Percentiles rank a stretch among this genome's conserved stretches.
Conservation (phyloP, 345 rosid species). For the Trapa incisa region DNA sequence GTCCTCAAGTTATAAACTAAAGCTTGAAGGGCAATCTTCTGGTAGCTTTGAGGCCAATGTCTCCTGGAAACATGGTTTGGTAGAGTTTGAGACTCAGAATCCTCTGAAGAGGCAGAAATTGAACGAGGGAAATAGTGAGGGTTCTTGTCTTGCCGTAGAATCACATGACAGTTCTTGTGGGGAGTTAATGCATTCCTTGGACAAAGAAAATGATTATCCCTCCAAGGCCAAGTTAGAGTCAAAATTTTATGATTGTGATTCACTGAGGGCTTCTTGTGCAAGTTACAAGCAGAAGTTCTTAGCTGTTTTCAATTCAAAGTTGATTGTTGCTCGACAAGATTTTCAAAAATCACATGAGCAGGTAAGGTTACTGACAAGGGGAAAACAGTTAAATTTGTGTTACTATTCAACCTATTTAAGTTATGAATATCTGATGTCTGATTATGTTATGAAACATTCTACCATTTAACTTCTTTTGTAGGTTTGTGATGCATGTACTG, state of each 20-base stretch:
- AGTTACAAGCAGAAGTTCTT: conserved; percentile 61
- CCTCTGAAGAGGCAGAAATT: conserved; percentile 39
- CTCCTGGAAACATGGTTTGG: conserved; percentile 23
- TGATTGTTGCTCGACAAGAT: conserved; percentile 57
- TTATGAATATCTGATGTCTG: background rate
- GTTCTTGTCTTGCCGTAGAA: conserved; percentile 17
- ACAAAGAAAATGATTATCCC: conserved; percentile 20
- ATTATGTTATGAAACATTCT: background rate
- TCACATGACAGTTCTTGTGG: conserved; percentile 9
- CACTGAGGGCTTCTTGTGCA: conserved; percentile 41
- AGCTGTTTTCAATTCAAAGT: conserved; percentile 53
- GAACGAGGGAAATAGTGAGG: conserved; percentile 16
- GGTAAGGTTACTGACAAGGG: conserved; percentile 24
- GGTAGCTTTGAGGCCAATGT: conserved; percentile 20
- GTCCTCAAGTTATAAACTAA: conserved; percentile 20
- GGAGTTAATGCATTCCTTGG: conserved; percentile 18
- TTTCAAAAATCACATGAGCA: conserved; percentile 51
- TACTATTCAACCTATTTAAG: background rate
- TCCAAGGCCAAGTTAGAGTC: conserved; percentile 21
- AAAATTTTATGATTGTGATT: conserved; percentile 15
- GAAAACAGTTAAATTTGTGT: background rate
- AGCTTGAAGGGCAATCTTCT: conserved; percentile 17
- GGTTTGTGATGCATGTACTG: conserved; percentile 46
- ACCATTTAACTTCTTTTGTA: conserved; percentile 5
- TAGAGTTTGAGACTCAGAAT: conserved; percentile 17